phyloP scores from a whole-genome alignment of 2,329 filamentous ascomycete genomes.

The Nigrospora sphaerica region DNA sequence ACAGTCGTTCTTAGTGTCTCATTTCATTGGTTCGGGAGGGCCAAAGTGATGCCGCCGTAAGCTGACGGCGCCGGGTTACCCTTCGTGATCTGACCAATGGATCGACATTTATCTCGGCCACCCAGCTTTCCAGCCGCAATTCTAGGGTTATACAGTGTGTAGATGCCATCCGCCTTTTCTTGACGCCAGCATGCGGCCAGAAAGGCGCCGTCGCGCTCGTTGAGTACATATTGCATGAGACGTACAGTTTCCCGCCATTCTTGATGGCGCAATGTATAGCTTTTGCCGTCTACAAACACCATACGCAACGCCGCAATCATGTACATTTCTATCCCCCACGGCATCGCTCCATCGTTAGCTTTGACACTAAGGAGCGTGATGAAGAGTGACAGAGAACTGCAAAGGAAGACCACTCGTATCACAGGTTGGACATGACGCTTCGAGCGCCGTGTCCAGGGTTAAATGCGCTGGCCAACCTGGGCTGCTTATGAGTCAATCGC shows the following conservation, averaged over 20 bases:
- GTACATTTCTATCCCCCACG: conserved; percentile 8
- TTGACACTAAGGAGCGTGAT: conserved; percentile 4
- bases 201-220: background rate
- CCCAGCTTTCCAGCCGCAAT: background rate
- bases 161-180: background rate
- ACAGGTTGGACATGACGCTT: conserved; percentile 7
- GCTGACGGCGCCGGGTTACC: background rate
- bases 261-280: background rate
- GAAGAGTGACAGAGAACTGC: conserved; percentile 1
- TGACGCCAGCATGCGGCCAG: background rate
- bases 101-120: background rate
- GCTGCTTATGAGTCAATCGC: conserved; percentile 17
- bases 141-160: background rate
- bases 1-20: background rate
- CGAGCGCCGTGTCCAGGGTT: conserved; percentile 21
- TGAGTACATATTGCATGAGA: background rate
- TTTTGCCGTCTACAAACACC: background rate
- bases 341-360: conserved; percentile 9
- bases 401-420: conserved; percentile 9
- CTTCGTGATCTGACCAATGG: background rate
- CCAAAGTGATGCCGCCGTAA: background rate
- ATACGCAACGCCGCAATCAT: conserved; percentile 2
- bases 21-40: background rate
- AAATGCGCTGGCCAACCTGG: conserved; percentile 23
- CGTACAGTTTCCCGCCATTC: background rate